Evolutionary conservation across 1,139 yeast species (phyloP).

Genomic region (Protomyces arabidopsidicola): DNA sequence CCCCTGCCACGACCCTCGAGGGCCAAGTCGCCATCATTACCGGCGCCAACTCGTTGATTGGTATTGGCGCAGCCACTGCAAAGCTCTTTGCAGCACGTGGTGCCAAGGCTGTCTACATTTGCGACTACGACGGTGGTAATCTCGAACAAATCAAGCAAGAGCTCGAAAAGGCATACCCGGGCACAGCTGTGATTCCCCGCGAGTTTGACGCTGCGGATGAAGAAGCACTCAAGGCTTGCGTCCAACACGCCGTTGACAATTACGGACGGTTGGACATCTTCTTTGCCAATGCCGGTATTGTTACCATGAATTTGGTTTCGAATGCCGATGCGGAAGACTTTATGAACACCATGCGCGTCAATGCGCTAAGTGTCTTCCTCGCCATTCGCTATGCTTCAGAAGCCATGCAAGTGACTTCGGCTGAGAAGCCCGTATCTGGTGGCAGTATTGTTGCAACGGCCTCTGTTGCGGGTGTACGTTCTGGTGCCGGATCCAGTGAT

Average conservation of each 20-base stretch:
- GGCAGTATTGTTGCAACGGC: constrained; percentile 33
- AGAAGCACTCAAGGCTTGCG: constrained; percentile 23
- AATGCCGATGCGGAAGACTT: constrained; percentile 27
- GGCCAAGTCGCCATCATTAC: constrained; percentile 30
- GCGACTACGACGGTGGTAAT: constrained; percentile 28
- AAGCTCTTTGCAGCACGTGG: constrained; percentile 24
- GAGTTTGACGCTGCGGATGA: constrained; percentile 31
- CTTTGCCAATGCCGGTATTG: constrained; percentile 30
- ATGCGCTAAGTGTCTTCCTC: constrained; percentile 29
- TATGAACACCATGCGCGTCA: constrained; percentile 29
- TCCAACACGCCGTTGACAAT: constrained; percentile 21
- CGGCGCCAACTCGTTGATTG: constrained; percentile 30
- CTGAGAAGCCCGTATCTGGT: constrained; percentile 25
- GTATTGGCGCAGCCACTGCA: constrained; percentile 31
- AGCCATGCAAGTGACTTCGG: constrained; percentile 26
- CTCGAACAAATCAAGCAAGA: constrained; percentile 4
- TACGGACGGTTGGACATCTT: constrained; percentile 30
- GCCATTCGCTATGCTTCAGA: constrained; percentile 30
- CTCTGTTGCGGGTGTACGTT: constrained; percentile 31
- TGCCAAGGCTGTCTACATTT: constrained; percentile 30
- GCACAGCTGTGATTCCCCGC: constrained; percentile 20
- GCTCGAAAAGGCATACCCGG: constrained; percentile 13
- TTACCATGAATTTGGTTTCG: constrained; percentile 13
- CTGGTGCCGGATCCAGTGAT: constrained; percentile 31
- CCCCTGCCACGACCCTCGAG: constrained; percentile 19